A percentile compares a stretch with the other conserved stretches of the same genome.
phyloP scores from a whole-genome alignment of 2,329 filamentous ascomycete genomes.

The Colletotrichum trifolii region DNA sequence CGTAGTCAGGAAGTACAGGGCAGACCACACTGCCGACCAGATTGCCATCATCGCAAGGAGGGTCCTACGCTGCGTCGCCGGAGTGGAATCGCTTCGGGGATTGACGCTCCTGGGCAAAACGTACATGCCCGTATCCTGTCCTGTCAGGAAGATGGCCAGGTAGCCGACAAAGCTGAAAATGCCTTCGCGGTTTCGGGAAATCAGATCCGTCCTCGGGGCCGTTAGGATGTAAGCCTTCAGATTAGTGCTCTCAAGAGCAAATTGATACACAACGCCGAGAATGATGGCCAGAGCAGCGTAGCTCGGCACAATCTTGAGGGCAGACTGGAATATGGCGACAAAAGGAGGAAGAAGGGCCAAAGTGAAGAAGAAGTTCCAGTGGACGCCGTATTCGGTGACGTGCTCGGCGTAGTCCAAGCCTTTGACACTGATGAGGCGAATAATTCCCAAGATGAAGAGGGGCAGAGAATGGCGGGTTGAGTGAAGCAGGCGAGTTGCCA shows the following conservation, averaged over 20 bases:
- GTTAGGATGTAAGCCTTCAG: conserved; percentile 86
- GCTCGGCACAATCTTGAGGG: conserved; percentile 77
- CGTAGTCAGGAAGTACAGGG: conserved; percentile 76
- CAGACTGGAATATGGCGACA: conserved; percentile 82
- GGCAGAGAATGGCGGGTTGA: conserved; percentile 86
- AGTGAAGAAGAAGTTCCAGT: conserved; percentile 99
- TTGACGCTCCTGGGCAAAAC: conserved; percentile 73
- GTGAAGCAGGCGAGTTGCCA: conserved; percentile 68
- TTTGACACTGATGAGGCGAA: conserved; percentile 90
- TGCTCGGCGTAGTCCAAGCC: conserved; percentile 96
- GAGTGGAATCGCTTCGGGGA: conserved; percentile 53
- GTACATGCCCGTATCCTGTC: conserved; percentile 84
- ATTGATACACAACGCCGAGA: conserved; percentile 77
- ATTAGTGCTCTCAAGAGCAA: conserved; percentile 78
- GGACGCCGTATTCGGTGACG: conserved; percentile 95
- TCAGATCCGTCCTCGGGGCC: conserved; percentile 79
- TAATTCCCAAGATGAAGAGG: conserved; percentile 80
- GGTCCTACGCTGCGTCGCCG: conserved; percentile 61
- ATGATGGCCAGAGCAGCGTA: conserved; percentile 80
- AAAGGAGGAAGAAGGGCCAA: conserved; percentile 89
- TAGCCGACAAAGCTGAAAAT: conserved; percentile 97
- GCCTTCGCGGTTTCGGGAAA: conserved; percentile 94
- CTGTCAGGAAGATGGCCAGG: conserved; percentile 91
- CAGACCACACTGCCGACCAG: conserved; percentile 76
- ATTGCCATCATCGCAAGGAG: conserved; percentile 72